A percentile compares a stretch with the other conserved stretches of the same genome.
Evolutionary conservation across 768 basidiomycete species (phyloP).

Genomic region (Tubosaeta sp.): DNA sequence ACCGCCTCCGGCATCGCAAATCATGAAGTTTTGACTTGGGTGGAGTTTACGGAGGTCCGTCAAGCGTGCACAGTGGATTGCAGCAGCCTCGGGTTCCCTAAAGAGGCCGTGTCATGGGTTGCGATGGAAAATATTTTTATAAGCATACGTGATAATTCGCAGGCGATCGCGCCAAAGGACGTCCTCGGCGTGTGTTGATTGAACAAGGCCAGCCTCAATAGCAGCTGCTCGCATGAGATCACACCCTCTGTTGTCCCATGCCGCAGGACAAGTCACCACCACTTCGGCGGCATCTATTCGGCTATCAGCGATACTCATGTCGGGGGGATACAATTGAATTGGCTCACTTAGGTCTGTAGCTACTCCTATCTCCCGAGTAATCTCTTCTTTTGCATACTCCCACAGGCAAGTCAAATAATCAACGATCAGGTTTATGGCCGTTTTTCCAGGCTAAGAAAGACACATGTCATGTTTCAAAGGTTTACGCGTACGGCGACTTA

Average conservation of each 20-base stretch:
- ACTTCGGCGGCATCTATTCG: slow-evolving; percentile 73
- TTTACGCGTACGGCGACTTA: slow-evolving; percentile 34
- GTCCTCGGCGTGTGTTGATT: slow-evolving; percentile 66
- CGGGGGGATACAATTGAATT: not conserved
- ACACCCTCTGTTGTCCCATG: slow-evolving; percentile 88
- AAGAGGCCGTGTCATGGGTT: slow-evolving; percentile 1
- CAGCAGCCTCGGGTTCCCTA: slow-evolving; percentile 80
- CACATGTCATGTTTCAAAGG: not conserved
- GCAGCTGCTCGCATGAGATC: slow-evolving; percentile 85
- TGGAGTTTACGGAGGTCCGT: slow-evolving; percentile 76
- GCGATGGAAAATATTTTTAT: slow-evolving; percentile 3
- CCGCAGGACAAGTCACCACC: slow-evolving; percentile 84
- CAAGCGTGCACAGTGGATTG: slow-evolving; percentile 81
- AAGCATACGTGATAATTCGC: slow-evolving; percentile 66
- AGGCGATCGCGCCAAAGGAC: slow-evolving; percentile 77
- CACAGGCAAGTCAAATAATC: slow-evolving; percentile 82
- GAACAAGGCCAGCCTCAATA: slow-evolving; percentile 75
- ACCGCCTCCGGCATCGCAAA: slow-evolving; percentile 89
- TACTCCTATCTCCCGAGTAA: slow-evolving; percentile 81
- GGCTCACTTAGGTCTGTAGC: slow-evolving; percentile 78
- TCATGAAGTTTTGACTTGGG: slow-evolving; percentile 81
- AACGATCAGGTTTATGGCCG: slow-evolving; percentile 71
- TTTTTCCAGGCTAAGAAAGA: slow-evolving; percentile 60
- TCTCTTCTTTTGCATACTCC: slow-evolving; percentile 84
- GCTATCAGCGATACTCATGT: not conserved